phyloP scores from a whole-genome alignment of 1,284 basidiomycete species.

The Cystobasidium pallidum region DNA sequence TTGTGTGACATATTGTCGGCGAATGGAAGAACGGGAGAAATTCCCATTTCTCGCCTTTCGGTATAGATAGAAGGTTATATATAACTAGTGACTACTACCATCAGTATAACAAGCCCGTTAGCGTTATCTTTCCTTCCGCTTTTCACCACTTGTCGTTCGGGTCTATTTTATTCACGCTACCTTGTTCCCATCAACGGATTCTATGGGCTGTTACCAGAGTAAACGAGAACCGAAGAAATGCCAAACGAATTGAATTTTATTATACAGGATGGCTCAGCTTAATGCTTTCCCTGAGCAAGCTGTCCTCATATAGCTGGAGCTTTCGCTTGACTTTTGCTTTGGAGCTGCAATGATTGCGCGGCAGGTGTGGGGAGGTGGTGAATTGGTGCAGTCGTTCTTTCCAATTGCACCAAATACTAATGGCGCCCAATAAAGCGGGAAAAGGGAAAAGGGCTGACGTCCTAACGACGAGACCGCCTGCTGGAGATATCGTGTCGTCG shows the following conservation, averaged over 20 bases:
- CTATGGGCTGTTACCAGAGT: constrained; percentile 23
- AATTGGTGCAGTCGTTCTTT: neutral
- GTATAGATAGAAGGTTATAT: constrained; percentile 3
- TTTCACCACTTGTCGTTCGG: neutral
- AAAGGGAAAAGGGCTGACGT: neutral
- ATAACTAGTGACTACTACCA: no score
- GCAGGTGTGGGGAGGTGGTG: no score
- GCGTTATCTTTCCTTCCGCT: constrained; percentile 2
- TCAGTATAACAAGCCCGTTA: no score
- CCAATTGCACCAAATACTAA: neutral
- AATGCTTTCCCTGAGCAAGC: neutral
- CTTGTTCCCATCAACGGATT: neutral
- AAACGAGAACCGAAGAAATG: constrained; percentile 37
- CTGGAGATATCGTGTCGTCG: neutral
- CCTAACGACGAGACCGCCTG: neutral
- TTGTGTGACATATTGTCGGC: no score
- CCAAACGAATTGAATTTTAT: constrained; percentile 23
- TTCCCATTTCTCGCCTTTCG: neutral
- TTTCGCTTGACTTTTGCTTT: neutral
- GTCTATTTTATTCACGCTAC: neutral
- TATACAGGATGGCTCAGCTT: neutral
- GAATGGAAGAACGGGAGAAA: neutral
- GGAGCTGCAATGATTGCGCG: no score
- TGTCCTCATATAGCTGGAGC: neutral
- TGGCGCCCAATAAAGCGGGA: neutral